These are phyloP conservation scores for Coleophoma cylindrospora DNA, from an alignment of 2,329 filamentous ascomycete species.

Conservation along the genomic window DNA sequence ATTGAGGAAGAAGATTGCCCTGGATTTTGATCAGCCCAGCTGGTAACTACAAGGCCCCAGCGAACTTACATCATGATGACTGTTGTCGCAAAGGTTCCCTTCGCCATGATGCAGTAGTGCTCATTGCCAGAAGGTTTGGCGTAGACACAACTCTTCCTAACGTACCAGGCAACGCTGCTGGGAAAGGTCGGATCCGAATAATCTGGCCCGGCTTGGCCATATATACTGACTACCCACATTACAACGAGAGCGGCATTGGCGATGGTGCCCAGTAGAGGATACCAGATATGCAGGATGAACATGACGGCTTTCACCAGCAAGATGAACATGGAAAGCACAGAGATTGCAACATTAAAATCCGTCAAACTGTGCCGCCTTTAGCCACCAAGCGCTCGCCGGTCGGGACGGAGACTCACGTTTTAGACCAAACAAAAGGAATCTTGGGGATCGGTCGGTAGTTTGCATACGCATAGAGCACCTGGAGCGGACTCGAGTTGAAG, in stretches of 20 bases:
- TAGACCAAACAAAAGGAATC: constrained; percentile 68
- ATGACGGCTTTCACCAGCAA: constrained; percentile 65
- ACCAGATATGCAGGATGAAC: constrained; percentile 67
- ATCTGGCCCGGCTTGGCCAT: constrained; percentile 70
- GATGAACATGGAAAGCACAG: constrained; percentile 71
- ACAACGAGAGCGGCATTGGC: constrained; percentile 52
- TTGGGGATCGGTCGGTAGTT: constrained; percentile 60
- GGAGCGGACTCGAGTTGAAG: constrained; percentile 69
- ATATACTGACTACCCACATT: constrained; percentile 61
- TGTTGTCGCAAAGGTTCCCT: constrained; percentile 60
- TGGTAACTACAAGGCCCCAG: constrained; percentile 1
- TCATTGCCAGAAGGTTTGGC: constrained; percentile 48
- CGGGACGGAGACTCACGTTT: constrained; percentile 50
- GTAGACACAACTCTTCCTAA: constrained; percentile 62
- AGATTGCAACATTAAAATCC: constrained; percentile 71
- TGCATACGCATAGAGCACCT: constrained; percentile 67
- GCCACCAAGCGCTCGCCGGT: background rate
- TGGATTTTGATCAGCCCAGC: constrained; percentile 23
- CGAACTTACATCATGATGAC: constrained; percentile 62
- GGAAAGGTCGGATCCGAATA: constrained; percentile 59
- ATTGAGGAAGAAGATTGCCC: constrained; percentile 55
- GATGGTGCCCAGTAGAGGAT: constrained; percentile 57
- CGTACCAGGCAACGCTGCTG: constrained; percentile 67
- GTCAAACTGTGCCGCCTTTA: constrained; percentile 53
- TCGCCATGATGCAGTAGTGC: constrained; percentile 62